A percentile compares a stretch with the other conserved stretches of the same genome.
phyloP scores from a whole-genome alignment of 2,329 filamentous ascomycete genomes.

The Colletotrichum truncatum region DNA sequence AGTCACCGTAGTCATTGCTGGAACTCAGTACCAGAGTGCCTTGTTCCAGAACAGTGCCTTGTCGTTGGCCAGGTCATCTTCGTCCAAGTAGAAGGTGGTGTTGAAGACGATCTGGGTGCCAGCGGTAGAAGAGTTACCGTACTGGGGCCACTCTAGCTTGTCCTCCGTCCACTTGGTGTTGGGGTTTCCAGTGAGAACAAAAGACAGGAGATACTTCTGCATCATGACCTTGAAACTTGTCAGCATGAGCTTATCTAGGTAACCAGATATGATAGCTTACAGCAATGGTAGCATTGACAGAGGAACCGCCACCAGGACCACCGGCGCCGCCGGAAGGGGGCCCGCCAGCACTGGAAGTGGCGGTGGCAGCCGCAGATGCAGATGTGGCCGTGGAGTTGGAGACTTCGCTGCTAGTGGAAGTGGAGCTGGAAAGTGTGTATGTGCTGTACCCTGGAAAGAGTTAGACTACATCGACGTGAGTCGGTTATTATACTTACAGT shows the following conservation, averaged over 20 bases:
- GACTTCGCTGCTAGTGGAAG: neutral
- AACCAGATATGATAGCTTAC: neutral
- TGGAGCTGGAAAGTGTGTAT: neutral
- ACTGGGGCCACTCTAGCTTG: constrained; percentile 16
- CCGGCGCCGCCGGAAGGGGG: neutral
- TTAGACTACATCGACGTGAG: neutral
- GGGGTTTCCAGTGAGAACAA: constrained; percentile 1
- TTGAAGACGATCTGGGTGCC: constrained; percentile 12
- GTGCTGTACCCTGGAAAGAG: neutral
- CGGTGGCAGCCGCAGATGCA: neutral
- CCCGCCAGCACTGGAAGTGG: neutral
- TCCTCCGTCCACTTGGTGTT: constrained; percentile 11
- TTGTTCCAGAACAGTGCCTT: constrained; percentile 15
- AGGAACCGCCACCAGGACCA: neutral
- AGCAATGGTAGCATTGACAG: constrained; percentile 5
- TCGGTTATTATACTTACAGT: neutral
- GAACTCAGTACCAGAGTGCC: neutral
- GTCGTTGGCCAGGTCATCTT: constrained; percentile 7
- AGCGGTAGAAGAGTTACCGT: constrained; percentile 7
- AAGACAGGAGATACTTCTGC: constrained; percentile 16
- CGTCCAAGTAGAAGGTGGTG: constrained; percentile 4
- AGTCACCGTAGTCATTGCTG: rapidly evolving
- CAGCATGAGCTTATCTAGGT: neutral
- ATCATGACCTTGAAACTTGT: neutral
- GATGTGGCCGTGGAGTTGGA: neutral